Evolutionary conservation across 257 asterid species (phyloP), one percentile per base, ranked within the genome.

Genomic region (Solanum piurae): DNA sequence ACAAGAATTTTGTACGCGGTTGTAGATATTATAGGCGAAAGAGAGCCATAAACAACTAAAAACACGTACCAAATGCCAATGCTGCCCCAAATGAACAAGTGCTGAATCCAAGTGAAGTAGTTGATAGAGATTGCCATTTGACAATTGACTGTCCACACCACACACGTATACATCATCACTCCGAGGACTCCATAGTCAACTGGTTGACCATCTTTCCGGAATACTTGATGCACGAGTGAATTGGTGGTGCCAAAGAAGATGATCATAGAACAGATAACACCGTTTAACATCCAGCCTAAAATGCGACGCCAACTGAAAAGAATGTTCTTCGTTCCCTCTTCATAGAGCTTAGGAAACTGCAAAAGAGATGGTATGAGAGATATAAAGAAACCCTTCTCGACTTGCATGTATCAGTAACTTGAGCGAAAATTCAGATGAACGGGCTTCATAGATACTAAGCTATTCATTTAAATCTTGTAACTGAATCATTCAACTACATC

Each of bases 61-160:
- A 97, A 97, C 14, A 89, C 86, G 64, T 95, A 95, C 99, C 99
- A 97, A 86, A 92, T 71, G 1, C 91, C 94, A 25, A 95, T 93
- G 90, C 99, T 97, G 3, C 98, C 99, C 99, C 99, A 95, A 87
- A 97, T 97, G 95, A 95, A 93, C 69, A 95, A 83, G 87, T 97
- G 99, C 18, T 95, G 99, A 88, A 97, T 95, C 99, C 98, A 95
- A 11, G 99, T 95, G 89, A 97, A 95, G 93, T 95, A 97, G 93
- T 94, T 97, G 14, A 97, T 93, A 10, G 98, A 97, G 5, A 95
- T 87, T 11, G 99, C 99, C 97, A 97, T 93, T 88, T 97, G 99
- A 91, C 96, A 95, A 89, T 95, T 97, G 82, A 95, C 99, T 0
- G 99, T 92, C 99, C 99, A 97, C 8, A 97, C 95, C 2, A 95